phyloP scores from a whole-genome alignment of 768 basidiomycete species.

The Mycena filopes region DNA sequence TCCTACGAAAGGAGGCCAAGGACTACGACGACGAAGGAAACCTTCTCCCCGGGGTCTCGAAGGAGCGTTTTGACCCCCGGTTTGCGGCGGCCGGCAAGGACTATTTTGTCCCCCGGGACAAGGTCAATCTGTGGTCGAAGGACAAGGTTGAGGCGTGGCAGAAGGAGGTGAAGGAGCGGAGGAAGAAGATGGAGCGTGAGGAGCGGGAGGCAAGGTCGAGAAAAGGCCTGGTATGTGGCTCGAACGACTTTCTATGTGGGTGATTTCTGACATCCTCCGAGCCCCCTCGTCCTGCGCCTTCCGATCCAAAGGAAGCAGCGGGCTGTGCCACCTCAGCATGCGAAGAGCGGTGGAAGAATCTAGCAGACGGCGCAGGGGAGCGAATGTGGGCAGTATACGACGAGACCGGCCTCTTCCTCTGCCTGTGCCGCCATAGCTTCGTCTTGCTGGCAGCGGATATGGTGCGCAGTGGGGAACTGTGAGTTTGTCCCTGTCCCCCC shows the following conservation, averaged over 20 bases:
- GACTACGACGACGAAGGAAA: not conserved
- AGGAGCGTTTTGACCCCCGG: not conserved
- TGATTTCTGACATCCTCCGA: too few relatives aligned
- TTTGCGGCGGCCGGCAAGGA: not conserved
- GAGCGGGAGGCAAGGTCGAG: too few relatives aligned
- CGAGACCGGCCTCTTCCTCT: slow-evolving; percentile 37
- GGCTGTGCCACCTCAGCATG: not conserved
- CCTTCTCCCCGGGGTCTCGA: not conserved
- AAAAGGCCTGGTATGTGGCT: not conserved
- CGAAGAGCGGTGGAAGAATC: slow-evolving; percentile 19
- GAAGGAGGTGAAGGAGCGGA: not conserved
- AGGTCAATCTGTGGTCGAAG: not conserved
- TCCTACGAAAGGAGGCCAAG: slow-evolving; percentile 6
- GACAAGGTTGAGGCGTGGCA: not conserved
- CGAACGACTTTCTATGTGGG: too few relatives aligned
- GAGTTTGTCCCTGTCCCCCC: not conserved
- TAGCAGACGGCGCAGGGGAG: slow-evolving; percentile 15
- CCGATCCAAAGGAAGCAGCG: too few relatives aligned
- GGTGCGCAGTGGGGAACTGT: slow-evolving; percentile 34
- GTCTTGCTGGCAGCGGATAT: slow-evolving; percentile 35
- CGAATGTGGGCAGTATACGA: slow-evolving; percentile 34
- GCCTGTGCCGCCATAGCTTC: slow-evolving; percentile 39
- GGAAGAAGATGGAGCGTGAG: too few relatives aligned
- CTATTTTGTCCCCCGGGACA: not conserved
- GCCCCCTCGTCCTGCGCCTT: too few relatives aligned